Conservation (phyloP, 202 grass and related monocot species). For the Carex arenaria region DNA sequence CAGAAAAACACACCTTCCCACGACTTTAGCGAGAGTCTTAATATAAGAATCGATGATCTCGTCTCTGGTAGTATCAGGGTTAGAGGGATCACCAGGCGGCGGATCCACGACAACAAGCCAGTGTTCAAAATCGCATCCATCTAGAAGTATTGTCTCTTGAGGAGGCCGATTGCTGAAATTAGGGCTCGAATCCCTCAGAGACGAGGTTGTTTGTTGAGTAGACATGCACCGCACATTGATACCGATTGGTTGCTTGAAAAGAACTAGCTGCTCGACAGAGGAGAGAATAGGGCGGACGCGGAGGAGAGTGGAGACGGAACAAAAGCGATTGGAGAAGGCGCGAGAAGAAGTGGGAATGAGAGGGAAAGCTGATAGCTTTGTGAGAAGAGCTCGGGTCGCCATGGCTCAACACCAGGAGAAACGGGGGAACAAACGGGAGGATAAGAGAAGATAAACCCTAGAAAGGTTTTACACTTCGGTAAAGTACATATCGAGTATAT, state of each 20-base stretch:
- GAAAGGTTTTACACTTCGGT: not conserved
- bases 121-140: constrained; percentile 72
- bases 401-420: constrained; percentile 16
- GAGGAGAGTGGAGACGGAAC: constrained; percentile 17
- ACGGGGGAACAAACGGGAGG: not conserved
- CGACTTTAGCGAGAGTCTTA: constrained; percentile 53
- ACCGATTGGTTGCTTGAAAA: not conserved
- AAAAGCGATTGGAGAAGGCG: not conserved
- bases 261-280: not conserved
- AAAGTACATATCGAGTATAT: not conserved
- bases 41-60: constrained; percentile 65
- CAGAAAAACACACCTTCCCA: constrained; percentile 42
- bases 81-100: constrained; percentile 31
- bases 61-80: constrained; percentile 41
- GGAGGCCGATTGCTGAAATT: constrained; percentile 68
- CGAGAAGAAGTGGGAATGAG: not conserved
- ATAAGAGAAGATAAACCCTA: constrained; percentile 26
- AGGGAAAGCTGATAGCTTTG: constrained; percentile 11
- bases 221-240: constrained; percentile 28
- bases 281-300: constrained; percentile 27
- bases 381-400: constrained; percentile 19
- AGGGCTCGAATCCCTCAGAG: constrained; percentile 46
- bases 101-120: constrained; percentile 64
- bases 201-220: constrained; percentile 42
- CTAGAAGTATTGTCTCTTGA: constrained; percentile 63